These are phyloP conservation scores for Xylariomycetidae sp. DNA, from an alignment of 2,329 filamentous ascomycete genomes.

Conservation along the genomic window DNA sequence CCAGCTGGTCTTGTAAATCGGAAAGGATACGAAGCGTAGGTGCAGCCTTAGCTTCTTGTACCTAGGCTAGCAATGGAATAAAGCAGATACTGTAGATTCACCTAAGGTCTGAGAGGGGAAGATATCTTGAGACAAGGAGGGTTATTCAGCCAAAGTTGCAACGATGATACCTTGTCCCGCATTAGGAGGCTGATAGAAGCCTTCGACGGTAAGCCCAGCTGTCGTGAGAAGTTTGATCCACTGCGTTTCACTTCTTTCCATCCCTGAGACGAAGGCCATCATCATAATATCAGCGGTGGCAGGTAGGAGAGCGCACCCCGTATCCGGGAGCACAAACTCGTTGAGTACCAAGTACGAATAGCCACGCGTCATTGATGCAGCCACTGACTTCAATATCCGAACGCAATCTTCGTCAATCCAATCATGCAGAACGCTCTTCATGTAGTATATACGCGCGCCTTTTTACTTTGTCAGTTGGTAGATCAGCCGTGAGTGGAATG, in stretches of 20 bases:
- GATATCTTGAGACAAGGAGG: too few species aligned
- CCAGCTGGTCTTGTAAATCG: too few species aligned
- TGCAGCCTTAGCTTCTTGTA: too few species aligned
- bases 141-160: not conserved
- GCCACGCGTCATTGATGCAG: not conserved
- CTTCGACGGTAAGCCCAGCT: not conserved
- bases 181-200: not conserved
- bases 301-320: not conserved
- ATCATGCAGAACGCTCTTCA: slow-evolving; percentile 33
- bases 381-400: slow-evolving; percentile 27
- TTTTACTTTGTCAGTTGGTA: not conserved
- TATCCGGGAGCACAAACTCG: not conserved
- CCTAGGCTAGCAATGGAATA: too few species aligned
- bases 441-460: slow-evolving; percentile 26
- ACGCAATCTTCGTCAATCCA: slow-evolving; percentile 30
- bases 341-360: not conserved
- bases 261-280: not conserved
- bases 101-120: too few species aligned
- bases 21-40: too few species aligned
- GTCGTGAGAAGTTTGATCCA: not conserved
- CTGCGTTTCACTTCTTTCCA: not conserved
- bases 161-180: not conserved
- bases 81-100: too few species aligned
- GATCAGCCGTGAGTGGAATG: not conserved
- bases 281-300: not conserved